Evolutionary conservation across 1,284 basidiomycete species (phyloP).

Genomic region (Fistulina hepatica): DNA sequence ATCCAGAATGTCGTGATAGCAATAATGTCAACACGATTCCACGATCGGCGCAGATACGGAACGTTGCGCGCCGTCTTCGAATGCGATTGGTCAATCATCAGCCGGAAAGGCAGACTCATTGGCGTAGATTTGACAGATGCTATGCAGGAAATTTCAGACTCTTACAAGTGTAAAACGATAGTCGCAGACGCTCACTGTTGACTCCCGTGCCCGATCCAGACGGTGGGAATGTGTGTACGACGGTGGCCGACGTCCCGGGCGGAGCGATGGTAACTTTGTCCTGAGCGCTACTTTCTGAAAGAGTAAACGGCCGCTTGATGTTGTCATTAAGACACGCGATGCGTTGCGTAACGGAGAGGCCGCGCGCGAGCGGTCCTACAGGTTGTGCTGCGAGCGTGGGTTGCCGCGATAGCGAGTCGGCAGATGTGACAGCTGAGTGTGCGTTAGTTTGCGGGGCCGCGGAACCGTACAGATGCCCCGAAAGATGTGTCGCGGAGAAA

Average conservation of each 20-base stretch:
- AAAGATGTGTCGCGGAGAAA: slow-evolving; percentile 24
- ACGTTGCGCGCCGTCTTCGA: slow-evolving; percentile 50
- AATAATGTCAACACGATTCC: slow-evolving; percentile 86
- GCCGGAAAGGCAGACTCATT: slow-evolving; percentile 56
- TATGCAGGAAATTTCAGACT: no score
- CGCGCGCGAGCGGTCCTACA: slow-evolving; percentile 27
- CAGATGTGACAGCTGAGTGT: slow-evolving; percentile 21
- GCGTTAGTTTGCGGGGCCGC: slow-evolving; percentile 14
- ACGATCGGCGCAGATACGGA: slow-evolving; percentile 88
- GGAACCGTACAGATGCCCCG: no score
- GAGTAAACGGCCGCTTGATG: slow-evolving; percentile 34
- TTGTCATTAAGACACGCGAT: slow-evolving; percentile 28
- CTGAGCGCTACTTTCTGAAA: slow-evolving; percentile 19
- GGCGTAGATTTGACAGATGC: no score
- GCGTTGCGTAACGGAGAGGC: slow-evolving; percentile 28
- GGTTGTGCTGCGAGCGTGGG: slow-evolving; percentile 15
- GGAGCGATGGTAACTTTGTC: no score
- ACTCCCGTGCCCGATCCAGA: no score
- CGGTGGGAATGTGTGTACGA: no score
- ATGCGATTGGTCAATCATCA: slow-evolving; percentile 46
- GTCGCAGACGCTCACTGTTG: no score
- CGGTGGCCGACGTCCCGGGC: no score
- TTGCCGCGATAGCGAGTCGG: slow-evolving; percentile 14
- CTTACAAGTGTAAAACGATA: no score
- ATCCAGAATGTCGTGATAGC: slow-evolving; percentile 81